phyloP scores from a whole-genome alignment of 306 rosid species.

The Neltuma alba region DNA sequence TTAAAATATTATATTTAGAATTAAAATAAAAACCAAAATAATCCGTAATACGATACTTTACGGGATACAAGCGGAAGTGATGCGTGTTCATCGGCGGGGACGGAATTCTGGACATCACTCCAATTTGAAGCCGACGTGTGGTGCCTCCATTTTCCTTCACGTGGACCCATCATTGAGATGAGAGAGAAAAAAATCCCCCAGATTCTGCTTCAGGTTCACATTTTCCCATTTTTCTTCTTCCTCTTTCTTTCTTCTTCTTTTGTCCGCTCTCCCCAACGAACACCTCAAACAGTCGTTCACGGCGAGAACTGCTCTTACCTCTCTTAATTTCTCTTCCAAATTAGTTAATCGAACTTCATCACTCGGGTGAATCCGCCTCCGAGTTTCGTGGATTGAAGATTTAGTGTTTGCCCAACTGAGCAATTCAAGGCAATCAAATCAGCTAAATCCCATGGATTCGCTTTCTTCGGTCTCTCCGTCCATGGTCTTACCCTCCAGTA shows the following conservation, averaged over 20 bases:
- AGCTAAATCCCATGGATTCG: constrained; percentile 65
- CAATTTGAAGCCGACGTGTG: constrained; percentile 3
- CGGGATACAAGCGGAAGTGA: neutral
- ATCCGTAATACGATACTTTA: neutral
- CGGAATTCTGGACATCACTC: neutral
- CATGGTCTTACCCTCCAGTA: constrained; percentile 63
- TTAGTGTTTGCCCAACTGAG: neutral
- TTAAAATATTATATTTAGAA: too few species aligned
- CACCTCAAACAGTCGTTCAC: constrained; percentile 27
- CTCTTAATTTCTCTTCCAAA: constrained; percentile 24
- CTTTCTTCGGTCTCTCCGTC: constrained; percentile 79
- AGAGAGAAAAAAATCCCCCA: constrained; percentile 6
- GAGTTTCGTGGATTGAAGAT: neutral
- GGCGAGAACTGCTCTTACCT: constrained; percentile 24
- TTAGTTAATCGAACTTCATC: neutral
- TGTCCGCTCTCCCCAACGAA: neutral
- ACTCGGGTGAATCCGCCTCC: too few species aligned
- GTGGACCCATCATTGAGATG: neutral
- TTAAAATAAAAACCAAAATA: too few species aligned
- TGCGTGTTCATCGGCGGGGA: neutral
- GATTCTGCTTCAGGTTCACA: constrained; percentile 5
- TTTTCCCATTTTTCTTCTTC: constrained; percentile 29
- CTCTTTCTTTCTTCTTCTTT: constrained; percentile 32
- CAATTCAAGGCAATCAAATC: neutral
- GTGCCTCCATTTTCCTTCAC: neutral